A percentile compares a stretch with the other conserved stretches of the same genome.
These are phyloP conservation scores for Pythium rhizo-oryzae DNA, from an alignment of 352 stramenopile species.

Conservation along the genomic window DNA sequence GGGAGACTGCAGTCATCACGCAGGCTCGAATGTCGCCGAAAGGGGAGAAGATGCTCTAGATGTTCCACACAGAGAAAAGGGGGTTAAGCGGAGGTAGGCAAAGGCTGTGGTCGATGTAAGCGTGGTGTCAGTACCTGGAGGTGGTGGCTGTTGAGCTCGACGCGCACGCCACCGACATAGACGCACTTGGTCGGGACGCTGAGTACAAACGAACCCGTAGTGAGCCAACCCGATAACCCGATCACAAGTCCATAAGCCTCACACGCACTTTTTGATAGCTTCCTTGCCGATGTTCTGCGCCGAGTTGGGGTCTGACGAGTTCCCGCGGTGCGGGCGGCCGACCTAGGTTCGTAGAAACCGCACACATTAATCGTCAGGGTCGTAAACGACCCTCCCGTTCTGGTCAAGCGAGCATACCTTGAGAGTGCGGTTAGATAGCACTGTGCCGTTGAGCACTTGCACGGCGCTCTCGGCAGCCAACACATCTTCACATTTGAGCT, in stretches of 20 bases:
- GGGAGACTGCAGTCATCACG: constrained; percentile 66
- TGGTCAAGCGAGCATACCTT: constrained; percentile 31
- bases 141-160: constrained; percentile 77
- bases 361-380: neutral
- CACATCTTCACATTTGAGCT: constrained; percentile 40
- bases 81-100: neutral
- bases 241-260: neutral
- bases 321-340: constrained; percentile 73
- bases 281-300: constrained; percentile 67
- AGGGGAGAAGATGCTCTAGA: constrained; percentile 77
- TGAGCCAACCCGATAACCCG: neutral
- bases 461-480: constrained; percentile 76
- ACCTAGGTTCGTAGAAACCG: constrained; percentile 35
- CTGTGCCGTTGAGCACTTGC: constrained; percentile 71
- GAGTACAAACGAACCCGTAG: neutral
- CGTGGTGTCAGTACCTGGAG: constrained; percentile 45
- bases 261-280: constrained; percentile 70
- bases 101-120: neutral
- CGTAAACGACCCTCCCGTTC: neutral
- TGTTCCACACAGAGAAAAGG: neutral
- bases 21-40: constrained; percentile 69
- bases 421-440: constrained; percentile 64
- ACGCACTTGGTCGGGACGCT: constrained; percentile 76
- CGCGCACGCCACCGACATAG: constrained; percentile 70
- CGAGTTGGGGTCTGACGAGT: constrained; percentile 53